Percentiles rank a stretch among this genome's conserved stretches.
Evolutionary conservation across 192 early-diverging fungal genomes (phyloP).

Genomic region (Podila epicladia): DNA sequence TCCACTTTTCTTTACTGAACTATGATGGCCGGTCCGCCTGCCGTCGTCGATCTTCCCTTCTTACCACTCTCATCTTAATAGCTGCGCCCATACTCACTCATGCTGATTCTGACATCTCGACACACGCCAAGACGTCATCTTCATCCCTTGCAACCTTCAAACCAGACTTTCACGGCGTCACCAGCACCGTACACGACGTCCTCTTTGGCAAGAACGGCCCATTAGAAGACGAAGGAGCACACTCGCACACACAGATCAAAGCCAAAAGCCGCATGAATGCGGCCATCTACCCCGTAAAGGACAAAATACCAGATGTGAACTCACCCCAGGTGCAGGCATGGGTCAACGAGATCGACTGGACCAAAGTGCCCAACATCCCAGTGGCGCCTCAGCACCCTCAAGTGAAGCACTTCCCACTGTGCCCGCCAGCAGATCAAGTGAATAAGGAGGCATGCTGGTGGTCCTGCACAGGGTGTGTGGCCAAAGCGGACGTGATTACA

Average conservation of each 20-base stretch:
- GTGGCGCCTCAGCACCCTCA: constrained; percentile 24
- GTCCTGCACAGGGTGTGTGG: constrained; percentile 44
- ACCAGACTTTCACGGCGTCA: constrained; percentile 5
- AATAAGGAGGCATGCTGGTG: constrained; percentile 37
- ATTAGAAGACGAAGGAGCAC: background rate
- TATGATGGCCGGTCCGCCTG: background rate
- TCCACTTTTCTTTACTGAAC: background rate
- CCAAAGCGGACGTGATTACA: constrained; percentile 25
- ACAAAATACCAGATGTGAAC: constrained; percentile 40
- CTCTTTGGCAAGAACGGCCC: background rate
- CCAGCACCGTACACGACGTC: background rate
- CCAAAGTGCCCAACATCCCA: constrained; percentile 53
- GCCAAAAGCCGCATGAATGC: constrained; percentile 15
- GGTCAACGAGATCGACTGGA: constrained; percentile 52
- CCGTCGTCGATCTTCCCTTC: background rate
- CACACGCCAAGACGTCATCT: background rate
- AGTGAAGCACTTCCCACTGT: constrained; percentile 27
- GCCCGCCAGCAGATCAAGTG: background rate
- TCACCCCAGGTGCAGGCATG: constrained; percentile 51
- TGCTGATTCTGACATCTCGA: background rate
- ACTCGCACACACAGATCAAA: background rate
- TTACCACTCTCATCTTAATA: background rate
- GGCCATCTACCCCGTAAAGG: constrained; percentile 41
- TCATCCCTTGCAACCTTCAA: background rate
- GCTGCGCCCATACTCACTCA: constrained; percentile 4